A percentile compares a stretch with the other conserved stretches of the same genome.
Conservation (phyloP, 257 asterid genomes). For the Coffea eugenioides region DNA sequence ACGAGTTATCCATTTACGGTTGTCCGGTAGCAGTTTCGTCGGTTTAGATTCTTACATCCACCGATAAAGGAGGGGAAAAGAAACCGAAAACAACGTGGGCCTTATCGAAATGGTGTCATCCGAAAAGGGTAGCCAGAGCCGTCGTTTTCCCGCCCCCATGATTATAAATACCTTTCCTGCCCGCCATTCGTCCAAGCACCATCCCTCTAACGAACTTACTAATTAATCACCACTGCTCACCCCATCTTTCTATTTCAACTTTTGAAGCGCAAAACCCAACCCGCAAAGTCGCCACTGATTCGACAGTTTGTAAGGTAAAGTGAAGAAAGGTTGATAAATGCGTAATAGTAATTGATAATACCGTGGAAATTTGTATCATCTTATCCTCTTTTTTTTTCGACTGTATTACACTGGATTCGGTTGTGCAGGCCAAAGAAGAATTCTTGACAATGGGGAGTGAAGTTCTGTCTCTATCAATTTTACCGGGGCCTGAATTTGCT, state of each 20-base stretch:
- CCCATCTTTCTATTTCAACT: not conserved
- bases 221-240: not conserved
- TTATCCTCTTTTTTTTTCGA: too few species aligned
- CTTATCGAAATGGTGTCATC: not conserved
- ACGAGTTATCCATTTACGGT: not conserved
- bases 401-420: too few species aligned
- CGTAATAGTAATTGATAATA: too few species aligned
- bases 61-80: not conserved
- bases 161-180: not conserved
- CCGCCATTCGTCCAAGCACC: not conserved
- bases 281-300: not conserved
- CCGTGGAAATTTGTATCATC: too few species aligned
- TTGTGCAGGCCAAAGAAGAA: too few species aligned
- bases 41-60: slow-evolving; percentile 1
- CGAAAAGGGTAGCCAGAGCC: not conserved
- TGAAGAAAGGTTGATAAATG: too few species aligned
- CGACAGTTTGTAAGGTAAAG: not conserved
- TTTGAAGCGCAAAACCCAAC: not conserved
- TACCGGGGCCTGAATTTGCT: not conserved
- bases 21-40: not conserved
- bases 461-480: not conserved
- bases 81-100: slow-evolving; percentile 8
- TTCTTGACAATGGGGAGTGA: slow-evolving; percentile 2
- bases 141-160: not conserved
- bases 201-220: not conserved